Evolutionary conservation across 495 filamentous ascomycete genomes (phyloP).

Genomic region (Clavariopsis aquatica): DNA sequence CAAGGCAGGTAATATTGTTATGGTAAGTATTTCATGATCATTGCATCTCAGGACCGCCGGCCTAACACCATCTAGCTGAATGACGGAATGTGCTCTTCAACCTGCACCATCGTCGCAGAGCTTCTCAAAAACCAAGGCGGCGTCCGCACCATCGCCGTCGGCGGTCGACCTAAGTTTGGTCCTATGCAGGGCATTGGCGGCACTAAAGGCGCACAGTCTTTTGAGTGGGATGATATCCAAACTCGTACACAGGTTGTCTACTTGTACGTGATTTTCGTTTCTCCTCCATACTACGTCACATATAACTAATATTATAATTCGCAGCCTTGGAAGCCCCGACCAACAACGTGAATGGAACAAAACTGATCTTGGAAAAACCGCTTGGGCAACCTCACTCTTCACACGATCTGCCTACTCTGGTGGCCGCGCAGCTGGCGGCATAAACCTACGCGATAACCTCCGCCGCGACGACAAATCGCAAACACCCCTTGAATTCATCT

Average conservation of each 20-base stretch:
- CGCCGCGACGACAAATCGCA: constrained; percentile 24
- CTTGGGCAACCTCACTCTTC: constrained; percentile 29
- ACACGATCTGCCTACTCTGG: constrained; percentile 18
- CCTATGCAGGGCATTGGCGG: constrained; percentile 38
- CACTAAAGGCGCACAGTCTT: constrained; percentile 31
- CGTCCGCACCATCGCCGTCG: constrained; percentile 33
- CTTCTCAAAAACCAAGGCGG: constrained; percentile 31
- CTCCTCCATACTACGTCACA: not conserved
- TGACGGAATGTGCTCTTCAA: constrained; percentile 37
- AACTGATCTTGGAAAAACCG: constrained; percentile 30
- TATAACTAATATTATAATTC: no score
- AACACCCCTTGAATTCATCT: constrained; percentile 36
- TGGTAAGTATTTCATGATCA: constrained; percentile 6
- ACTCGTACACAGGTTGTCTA: constrained; percentile 21
- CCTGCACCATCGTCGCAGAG: constrained; percentile 35
- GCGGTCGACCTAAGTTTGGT: constrained; percentile 26
- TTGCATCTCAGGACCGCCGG: no score
- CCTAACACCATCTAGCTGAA: constrained; percentile 16
- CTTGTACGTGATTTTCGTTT: constrained; percentile 17
- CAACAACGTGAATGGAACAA: constrained; percentile 26
- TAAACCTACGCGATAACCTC: constrained; percentile 32
- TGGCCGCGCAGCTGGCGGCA: constrained; percentile 14
- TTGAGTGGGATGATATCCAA: constrained; percentile 21
- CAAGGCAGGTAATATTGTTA: constrained; percentile 33
- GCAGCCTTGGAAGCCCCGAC: constrained; percentile 14